phyloP scores from a whole-genome alignment of 23 red algal species.

The Gracilaria gracilis region DNA sequence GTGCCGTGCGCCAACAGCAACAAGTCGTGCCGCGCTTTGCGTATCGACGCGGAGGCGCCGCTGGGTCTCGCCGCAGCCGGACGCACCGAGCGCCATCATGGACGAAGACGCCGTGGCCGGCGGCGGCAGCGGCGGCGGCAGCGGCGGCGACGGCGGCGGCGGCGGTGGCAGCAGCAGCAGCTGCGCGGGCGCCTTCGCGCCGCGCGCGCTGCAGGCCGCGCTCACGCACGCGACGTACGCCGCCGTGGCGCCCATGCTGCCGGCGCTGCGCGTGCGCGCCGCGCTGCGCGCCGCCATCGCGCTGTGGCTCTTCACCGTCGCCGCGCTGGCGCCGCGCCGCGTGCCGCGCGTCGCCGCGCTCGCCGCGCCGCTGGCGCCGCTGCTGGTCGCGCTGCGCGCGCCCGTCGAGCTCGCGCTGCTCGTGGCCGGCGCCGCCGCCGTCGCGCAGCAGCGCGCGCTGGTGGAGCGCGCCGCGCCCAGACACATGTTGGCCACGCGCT shows the following conservation, averaged over 20 bases:
- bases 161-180: not conserved
- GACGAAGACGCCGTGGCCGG: not conserved
- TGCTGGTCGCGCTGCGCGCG: slow-evolving; percentile 5
- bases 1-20: no score
- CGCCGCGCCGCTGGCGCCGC: not conserved
- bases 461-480: not conserved
- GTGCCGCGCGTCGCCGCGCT: not conserved
- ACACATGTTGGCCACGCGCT: not conserved
- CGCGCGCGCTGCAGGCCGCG: slow-evolving; percentile 11
- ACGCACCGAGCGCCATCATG: no score
- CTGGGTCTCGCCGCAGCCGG: no score
- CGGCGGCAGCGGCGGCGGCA: not conserved
- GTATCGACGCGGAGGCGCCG: no score
- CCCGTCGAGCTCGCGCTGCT: not conserved
- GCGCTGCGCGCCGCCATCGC: not conserved
- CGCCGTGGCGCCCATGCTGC: not conserved
- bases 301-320: not conserved
- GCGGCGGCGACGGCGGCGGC: not conserved
- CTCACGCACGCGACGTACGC: slow-evolving; percentile 28
- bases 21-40: no score
- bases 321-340: not conserved
- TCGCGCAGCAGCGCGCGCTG: not conserved
- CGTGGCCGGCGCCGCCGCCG: not conserved
- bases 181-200: not conserved
- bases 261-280: not conserved